Evolutionary conservation across 345 rosid species (phyloP), one percentile per base, ranked within the genome.

Genomic region (Noccaea caerulescens): DNA sequence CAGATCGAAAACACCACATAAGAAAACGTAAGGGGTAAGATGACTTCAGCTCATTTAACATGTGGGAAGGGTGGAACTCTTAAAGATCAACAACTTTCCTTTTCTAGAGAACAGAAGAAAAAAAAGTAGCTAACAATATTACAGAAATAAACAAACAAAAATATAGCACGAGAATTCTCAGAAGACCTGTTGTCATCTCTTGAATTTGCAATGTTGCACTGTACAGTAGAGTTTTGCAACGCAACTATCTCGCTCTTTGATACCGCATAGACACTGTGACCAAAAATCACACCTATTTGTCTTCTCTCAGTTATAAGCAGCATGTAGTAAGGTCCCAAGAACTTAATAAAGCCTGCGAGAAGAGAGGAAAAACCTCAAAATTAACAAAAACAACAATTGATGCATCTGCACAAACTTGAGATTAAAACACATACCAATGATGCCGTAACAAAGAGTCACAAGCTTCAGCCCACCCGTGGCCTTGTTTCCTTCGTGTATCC

Each of bases 241-340:
- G 86, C 88, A 81, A 93, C 80, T 77, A 88, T 84, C 80, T 78
- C 86, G 34, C 81, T 85, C 84, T 85, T 84, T 42, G 92, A 82
- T 76, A 93, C 84, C 2, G 90, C 91, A 67, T 93, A 93, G 10
- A 93, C 82, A 53, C 68, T 71, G 47, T 90, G 97, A 73, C 98
- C 98, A 60, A 88, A 83, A 33, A 93, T 81, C 11, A 76, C 76
- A 55, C 97, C 97, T 23, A 90, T 84, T 66, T 76, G 83, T 80
- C 93, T 87, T 80, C 97, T 79, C 68, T 83, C 78, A 36, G 97
- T 93, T 49, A 93, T 87, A 46, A 93, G 81, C 42, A 93, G 73
- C 97, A 93, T 88, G 81, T 93, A 88, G 56, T 93, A 93, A 12
- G 97, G 97, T 54, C 97, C 98, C 76, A 88, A 80, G 77, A 90